These are phyloP conservation scores for Massariosphaeria phaeospora DNA, from an alignment of 495 filamentous ascomycete genomes.

Conservation along the genomic window DNA sequence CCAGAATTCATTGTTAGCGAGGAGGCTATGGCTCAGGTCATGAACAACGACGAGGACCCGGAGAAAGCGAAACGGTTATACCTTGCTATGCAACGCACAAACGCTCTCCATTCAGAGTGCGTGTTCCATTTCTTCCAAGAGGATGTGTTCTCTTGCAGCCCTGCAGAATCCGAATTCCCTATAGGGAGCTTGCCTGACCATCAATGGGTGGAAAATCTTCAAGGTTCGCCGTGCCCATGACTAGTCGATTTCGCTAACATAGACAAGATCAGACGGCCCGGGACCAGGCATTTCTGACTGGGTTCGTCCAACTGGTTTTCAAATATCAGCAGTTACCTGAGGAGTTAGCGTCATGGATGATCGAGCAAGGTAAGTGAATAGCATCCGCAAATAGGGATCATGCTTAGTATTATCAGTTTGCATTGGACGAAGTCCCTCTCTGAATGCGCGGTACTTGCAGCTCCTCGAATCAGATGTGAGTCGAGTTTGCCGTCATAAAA, in stretches of 20 bases:
- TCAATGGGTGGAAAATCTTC: constrained; percentile 41
- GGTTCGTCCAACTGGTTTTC: constrained; percentile 59
- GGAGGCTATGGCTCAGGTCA: constrained; percentile 38
- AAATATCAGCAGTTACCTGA: constrained; percentile 55
- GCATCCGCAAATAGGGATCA: neutral
- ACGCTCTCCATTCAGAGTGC: constrained; percentile 57
- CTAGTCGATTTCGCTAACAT: constrained; percentile 21
- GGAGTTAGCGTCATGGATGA: constrained; percentile 67
- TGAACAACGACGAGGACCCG: constrained; percentile 53
- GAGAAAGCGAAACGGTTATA: constrained; percentile 50
- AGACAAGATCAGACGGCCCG: constrained; percentile 49
- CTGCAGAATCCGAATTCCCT: constrained; percentile 9
- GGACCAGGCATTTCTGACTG: constrained; percentile 62
- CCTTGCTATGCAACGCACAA: constrained; percentile 68
- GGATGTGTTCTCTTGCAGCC: neutral
- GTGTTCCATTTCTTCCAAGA: constrained; percentile 64
- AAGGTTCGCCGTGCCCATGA: neutral
- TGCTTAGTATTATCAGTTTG: constrained; percentile 43
- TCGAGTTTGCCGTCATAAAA: too few relatives aligned
- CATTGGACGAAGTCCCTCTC: constrained; percentile 53
- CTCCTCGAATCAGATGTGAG: constrained; percentile 39
- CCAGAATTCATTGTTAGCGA: constrained; percentile 29
- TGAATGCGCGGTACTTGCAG: constrained; percentile 62
- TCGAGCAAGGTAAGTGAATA: constrained; percentile 52
- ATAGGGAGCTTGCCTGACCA: constrained; percentile 9